phyloP scores from a whole-genome alignment of 1,284 basidiomycete genomes.

The Cutaneotrichosporon daszewskae region DNA sequence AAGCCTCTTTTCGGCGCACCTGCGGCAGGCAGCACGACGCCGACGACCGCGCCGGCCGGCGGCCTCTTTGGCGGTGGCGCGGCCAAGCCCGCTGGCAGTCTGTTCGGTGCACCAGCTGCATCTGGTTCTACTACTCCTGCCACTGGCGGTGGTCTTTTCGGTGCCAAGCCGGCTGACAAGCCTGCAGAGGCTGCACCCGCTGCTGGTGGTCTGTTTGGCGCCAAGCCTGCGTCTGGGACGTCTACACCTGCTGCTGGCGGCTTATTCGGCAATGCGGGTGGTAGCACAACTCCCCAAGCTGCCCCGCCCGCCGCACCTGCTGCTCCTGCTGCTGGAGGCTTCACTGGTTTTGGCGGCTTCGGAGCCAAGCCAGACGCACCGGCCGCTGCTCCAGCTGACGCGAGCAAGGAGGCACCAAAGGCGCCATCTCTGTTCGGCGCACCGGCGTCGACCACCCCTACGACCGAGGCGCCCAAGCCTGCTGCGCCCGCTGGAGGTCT shows the following conservation, averaged over 20 bases:
- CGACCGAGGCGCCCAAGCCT: slow-evolving; percentile 11
- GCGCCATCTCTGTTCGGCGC: slow-evolving; percentile 2
- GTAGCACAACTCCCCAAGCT: neutral
- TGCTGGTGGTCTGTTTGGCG: slow-evolving; percentile 33
- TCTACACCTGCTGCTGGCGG: slow-evolving; percentile 2
- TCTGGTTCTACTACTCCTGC: too few species aligned
- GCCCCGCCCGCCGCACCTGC: neutral
- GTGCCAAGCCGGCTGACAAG: slow-evolving; percentile 10
- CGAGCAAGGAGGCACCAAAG: too few species aligned
- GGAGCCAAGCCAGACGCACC: slow-evolving; percentile 17
- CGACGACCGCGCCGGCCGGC: slow-evolving; percentile 26
- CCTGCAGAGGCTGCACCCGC: slow-evolving; percentile 16
- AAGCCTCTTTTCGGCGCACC: slow-evolving; percentile 38
- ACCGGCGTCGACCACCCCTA: too few species aligned
- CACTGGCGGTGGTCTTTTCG: slow-evolving; percentile 27
- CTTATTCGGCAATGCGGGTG: slow-evolving; percentile 23
- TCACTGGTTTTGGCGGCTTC: slow-evolving; percentile 17
- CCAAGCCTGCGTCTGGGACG: slow-evolving; percentile 6
- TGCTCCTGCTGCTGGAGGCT: slow-evolving; percentile 14
- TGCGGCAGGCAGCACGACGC: slow-evolving; percentile 28
- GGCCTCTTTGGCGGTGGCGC: slow-evolving; percentile 25
- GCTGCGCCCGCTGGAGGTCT: slow-evolving; percentile 20
- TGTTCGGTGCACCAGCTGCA: slow-evolving; percentile 35
- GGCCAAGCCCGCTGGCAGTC: slow-evolving; percentile 2
- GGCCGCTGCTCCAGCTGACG: slow-evolving; percentile 17